Conservation (phyloP, 768 basidiomycete species). For the Kwoniella heveanensis region DNA sequence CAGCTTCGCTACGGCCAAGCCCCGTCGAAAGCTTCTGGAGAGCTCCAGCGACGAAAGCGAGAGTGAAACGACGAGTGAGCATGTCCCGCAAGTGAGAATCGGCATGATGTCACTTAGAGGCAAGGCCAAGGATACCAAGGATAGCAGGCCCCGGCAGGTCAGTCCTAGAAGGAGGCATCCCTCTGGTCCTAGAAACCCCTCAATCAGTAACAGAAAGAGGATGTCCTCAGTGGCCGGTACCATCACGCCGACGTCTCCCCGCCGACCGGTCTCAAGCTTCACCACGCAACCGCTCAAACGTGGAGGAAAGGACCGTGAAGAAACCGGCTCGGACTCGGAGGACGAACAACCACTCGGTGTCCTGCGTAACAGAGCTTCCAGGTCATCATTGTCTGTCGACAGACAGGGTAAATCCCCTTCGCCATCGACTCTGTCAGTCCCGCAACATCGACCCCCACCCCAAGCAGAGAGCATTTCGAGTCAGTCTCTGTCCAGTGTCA, state of each 20-base stretch:
- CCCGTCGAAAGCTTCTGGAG: neutral
- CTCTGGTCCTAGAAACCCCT: conserved; percentile 18
- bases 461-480: neutral
- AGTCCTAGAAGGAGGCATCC: conserved; percentile 8
- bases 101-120: neutral
- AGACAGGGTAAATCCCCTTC: conserved; percentile 14
- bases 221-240: conserved; percentile 4
- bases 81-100: neutral
- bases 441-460: neutral
- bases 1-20: conserved; percentile 17
- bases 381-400: conserved; percentile 15
- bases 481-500: neutral
- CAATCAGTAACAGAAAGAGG: conserved; percentile 9
- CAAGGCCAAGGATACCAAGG: neutral
- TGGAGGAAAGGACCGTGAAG: neutral
- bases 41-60: conserved; percentile 18
- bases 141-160: neutral
- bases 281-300: neutral
- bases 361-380: conserved; percentile 20
- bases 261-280: neutral
- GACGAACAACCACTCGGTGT: conserved; percentile 25
- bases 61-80: conserved; percentile 9
- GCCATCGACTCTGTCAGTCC: conserved; percentile 1
- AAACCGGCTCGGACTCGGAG: neutral
- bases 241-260: neutral